Conservation (phyloP, 1,284 basidiomycete species). For the Stygiomarasmius scandens region DNA sequence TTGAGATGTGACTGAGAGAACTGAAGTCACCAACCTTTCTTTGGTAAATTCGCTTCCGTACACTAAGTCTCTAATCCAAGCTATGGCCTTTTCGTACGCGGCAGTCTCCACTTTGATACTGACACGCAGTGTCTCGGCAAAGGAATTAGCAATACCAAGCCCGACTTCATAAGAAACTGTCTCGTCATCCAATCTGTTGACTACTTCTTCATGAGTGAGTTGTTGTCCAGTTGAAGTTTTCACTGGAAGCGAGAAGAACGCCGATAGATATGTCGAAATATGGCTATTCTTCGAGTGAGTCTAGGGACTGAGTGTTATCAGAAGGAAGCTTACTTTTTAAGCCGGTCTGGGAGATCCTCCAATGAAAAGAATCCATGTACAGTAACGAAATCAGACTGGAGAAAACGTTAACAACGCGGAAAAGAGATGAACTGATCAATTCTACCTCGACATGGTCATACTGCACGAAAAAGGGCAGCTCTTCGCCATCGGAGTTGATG, state of each 20-base stretch:
- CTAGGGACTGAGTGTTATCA: constrained; percentile 6
- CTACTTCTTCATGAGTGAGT: constrained; percentile 87
- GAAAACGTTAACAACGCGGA: neutral
- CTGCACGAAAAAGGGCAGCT: constrained; percentile 88
- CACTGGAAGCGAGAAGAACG: constrained; percentile 92
- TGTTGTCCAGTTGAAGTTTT: constrained; percentile 68
- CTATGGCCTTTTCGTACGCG: constrained; percentile 82
- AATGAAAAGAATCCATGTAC: constrained; percentile 83
- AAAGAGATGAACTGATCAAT: constrained; percentile 4
- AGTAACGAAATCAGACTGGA: constrained; percentile 89
- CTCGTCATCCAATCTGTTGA: constrained; percentile 88
- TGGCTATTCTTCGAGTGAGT: constrained; percentile 49
- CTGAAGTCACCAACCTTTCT: constrained; percentile 79
- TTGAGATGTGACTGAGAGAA: too few relatives aligned
- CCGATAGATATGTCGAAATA: constrained; percentile 80
- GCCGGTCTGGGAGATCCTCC: constrained; percentile 65
- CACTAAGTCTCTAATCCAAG: constrained; percentile 91
- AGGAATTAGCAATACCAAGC: constrained; percentile 71
- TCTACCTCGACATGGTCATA: constrained; percentile 85
- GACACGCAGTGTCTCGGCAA: constrained; percentile 79
- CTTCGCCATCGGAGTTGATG: constrained; percentile 70
- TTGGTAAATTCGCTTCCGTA: constrained; percentile 82
- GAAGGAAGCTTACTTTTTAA: constrained; percentile 68
- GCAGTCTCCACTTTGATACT: constrained; percentile 83
- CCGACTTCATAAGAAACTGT: constrained; percentile 86